Base-by-base conservation (phyloP, 805 yeast species). In the Metschnikowia hibisci region DNA sequence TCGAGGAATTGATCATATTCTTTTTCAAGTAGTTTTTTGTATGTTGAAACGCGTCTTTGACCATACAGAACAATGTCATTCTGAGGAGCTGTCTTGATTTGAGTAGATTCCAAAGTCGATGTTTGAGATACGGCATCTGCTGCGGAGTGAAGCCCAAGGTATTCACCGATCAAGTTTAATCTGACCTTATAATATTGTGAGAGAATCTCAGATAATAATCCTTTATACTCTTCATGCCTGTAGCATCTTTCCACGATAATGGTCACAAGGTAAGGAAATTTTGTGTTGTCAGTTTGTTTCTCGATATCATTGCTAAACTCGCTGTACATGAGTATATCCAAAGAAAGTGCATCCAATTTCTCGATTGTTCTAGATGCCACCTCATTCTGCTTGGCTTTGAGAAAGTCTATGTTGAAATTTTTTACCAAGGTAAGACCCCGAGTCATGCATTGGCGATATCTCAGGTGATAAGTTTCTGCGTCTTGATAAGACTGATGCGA, bases 361-460 rank as follows among this genome's bases (percentile, higher is more conserved):
- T 43, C 40, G 7, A 31, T 32, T 13, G 47, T 33, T 22, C 38
- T 43, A 4, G 43, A 40, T 12, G 44, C 18, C 13, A 44, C 32
- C n/a, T 46, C 47, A 2, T 31, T 31, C 3, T 27, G 26, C 27
- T 41, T 51, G n/a, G 35, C 38, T n/a, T 63, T 68, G 32, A 78
- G 58, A 27, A 70, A 72, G n/a, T 61, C 61, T 8, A 69, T 70
- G 42, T 86, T 63, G 57, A 82, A 87, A 54, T 82, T 86, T 49
- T 83, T 76, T 12, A 88, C 77, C 46, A 91, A 67, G 0, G 93
- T 80, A 36, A 88, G 71, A 1, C 95, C 82, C 45, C 96, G 74
- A 1, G 90, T 81, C 74, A 88, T 72, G 55, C 96, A 87, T 54
- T 87, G 95, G 48, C 85, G 78, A 64, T 87, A 87, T 45, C 90